Base-by-base conservation (phyloP, 768 basidiomycete species). In the Amylocystis lapponica region DNA sequence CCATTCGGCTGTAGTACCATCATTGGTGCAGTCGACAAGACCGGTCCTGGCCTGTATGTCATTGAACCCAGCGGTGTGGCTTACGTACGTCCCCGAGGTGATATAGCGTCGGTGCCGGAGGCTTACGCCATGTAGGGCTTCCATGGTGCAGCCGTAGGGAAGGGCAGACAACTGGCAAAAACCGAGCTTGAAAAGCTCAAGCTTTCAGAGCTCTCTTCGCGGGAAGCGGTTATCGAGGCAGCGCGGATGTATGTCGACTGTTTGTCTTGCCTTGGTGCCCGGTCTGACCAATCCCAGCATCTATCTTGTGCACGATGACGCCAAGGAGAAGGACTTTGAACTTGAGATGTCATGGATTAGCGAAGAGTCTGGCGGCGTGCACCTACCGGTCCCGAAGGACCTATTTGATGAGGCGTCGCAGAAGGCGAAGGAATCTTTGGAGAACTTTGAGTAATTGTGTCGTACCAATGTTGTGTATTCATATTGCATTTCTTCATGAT, bases 261-360 rank as follows among this genome's bases (percentile, higher is more conserved):
- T 20, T 16, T 39, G 23, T 47, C 48, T 58, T 43, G 11, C 27
- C 33, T 26, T 12, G 27, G 32, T 39, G 19, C 17, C 7, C 16
- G 26, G 17, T n/a, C 45, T 48, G 43, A 48, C 13, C 21, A 13
- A 14, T 31, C 33, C 22, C 60, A 99, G 95, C 60, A 95, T 98
- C 60, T 92, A 99, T 66, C 78, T 91, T 30, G 93, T 96, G 13
- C 96, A 99, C 59, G 95, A 98, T 50, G 96, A 98, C 60, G 83
- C 88, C 48, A 96, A 97, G 65, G 94, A 97, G 69, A 98, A 97
- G 61, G 89, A 94, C 38, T 98, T 99, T 51, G 96, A 98, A 61
- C 78, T 99, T 21, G 96, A 99, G 66, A 79, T 99, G 76, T 88
- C 93, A 27, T 99, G 96, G 96, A 82, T 97, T 46, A 81, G 92